phyloP scores from a whole-genome alignment of 129 eudicot species.

The Pseudognaphalium luteoalbum region DNA sequence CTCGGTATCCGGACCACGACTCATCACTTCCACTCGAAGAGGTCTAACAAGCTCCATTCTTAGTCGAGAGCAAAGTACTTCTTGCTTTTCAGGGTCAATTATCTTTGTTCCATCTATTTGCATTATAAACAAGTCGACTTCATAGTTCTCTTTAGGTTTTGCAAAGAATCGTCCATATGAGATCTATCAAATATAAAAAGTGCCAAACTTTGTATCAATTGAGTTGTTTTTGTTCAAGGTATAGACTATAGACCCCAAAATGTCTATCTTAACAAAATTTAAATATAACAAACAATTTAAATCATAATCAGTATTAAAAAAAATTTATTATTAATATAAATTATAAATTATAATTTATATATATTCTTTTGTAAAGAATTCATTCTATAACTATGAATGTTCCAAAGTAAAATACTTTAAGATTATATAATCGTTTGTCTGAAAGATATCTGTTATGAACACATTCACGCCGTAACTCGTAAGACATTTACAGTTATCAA shows the following conservation, averaged over 20 bases:
- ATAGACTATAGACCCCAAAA: neutral
- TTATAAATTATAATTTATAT: neutral
- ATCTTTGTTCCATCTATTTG: conserved; percentile 50
- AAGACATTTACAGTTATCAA: neutral
- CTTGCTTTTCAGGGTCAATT: conserved; percentile 43
- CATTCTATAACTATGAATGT: neutral
- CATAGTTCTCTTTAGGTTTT: conserved; percentile 35
- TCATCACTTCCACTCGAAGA: conserved; percentile 45
- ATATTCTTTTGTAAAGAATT: neutral
- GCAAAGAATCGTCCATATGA: conserved; percentile 44
- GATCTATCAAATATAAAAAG: conserved; percentile 16
- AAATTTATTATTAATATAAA: neutral
- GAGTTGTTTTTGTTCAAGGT: neutral
- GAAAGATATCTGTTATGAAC: neutral
- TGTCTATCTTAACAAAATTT: neutral
- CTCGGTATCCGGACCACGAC: conserved; percentile 56
- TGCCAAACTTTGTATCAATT: neutral
- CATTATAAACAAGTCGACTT: conserved; percentile 45
- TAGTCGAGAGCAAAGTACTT: conserved; percentile 38
- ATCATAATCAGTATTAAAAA: neutral
- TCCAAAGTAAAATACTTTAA: neutral
- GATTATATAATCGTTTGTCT: neutral
- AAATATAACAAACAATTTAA: neutral
- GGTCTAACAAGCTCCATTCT: conserved; percentile 50
- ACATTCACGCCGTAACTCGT: neutral